Evolutionary conservation across 805 yeast species (phyloP), one percentile per base, ranked within the genome.

Genomic region (Cyberlindnera subsufficiens): DNA sequence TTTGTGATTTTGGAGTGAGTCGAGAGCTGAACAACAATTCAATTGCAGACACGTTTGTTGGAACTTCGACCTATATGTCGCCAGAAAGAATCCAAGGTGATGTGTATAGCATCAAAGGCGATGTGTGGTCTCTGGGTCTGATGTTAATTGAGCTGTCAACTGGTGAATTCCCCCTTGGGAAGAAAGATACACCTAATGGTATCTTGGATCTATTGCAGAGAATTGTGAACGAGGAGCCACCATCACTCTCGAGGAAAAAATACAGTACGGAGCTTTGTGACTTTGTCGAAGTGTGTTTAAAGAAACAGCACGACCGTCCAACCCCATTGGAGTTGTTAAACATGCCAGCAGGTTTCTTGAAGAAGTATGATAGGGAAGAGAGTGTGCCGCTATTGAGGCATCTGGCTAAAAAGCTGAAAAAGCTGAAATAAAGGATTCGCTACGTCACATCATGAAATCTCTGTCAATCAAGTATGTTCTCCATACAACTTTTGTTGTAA

Each of bases 71-170:
- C 0, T 93, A 93, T 60, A 93, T 93, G 95, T 86, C 96, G 1
- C 99, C 99, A 0, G 99, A 93, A 56, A 74, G 99, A 49, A 91
- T 93, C 42, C 96, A 89, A 64, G 99, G 99, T 16, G 87, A 86
- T 35, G 82, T 82, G 9, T 93, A 93, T 64, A 85, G 96, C 8
- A 82, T 90, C n/a, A 89, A 90, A 53, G 91, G 96, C 32, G 99
- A 93, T 61, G 91, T 93, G 11, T 93, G 99, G 99, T 88, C 97
- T 0, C 67, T 90, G 51, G 99, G 99, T 1, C 68, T 93, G 36
- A 85, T 90, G 82, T 69, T 93, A 33, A 78, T 87, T 39, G 98
- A 93, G 61, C 68, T 93, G 40, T 91, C 96, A 1, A 78, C 86
- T 3, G 98, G 98, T 0, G 72, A 71, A 42, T 82, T 84, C 53